Conservation (phyloP, 768 basidiomycete species). For the Hydnomerulius pinastri region DNA sequence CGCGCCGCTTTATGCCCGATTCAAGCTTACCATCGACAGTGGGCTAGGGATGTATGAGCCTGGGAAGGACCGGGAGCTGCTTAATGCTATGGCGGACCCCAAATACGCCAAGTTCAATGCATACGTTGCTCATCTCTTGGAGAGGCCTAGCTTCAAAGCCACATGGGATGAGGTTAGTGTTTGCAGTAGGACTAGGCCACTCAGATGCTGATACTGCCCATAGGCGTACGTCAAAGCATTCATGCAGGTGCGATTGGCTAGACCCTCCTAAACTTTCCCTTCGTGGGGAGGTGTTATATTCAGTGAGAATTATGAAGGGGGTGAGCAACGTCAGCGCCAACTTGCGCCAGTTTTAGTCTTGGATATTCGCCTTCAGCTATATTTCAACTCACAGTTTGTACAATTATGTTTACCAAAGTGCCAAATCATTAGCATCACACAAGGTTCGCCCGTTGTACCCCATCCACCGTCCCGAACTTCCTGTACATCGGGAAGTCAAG, state of each 20-base stretch:
- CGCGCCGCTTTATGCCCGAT: conserved; percentile 60
- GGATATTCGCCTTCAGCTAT: too few species aligned
- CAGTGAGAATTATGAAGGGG: too few species aligned
- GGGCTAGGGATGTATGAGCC: conserved; percentile 52
- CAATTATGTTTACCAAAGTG: too few species aligned
- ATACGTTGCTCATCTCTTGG: conserved; percentile 50
- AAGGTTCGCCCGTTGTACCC: background rate
- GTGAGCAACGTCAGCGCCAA: too few species aligned
- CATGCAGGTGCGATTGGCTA: too few species aligned
- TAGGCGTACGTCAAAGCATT: conserved; percentile 19
- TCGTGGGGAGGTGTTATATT: too few species aligned
- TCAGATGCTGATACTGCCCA: background rate
- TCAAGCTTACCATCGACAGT: conserved; percentile 44
- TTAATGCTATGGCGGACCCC: conserved; percentile 38
- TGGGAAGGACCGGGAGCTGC: conserved; percentile 48
- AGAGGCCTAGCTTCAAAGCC: conserved; percentile 52
- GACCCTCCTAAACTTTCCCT: too few species aligned
- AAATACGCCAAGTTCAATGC: conserved; percentile 51
- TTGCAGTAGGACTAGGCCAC: too few species aligned
- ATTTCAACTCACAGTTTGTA: too few species aligned
- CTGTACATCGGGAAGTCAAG: conserved; percentile 62
- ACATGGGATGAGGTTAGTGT: conserved; percentile 58
- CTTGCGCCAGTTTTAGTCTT: too few species aligned
- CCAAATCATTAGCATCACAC: too few species aligned
- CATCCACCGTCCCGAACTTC: background rate